Percentiles rank a stretch among this genome's conserved stretches.
Evolutionary conservation across 176 grass and related monocot species (phyloP).

Genomic region (Triticum aestivum): IWGSC_CS_RefSeq_v2.1 NC_057795.1:526783633-526784132

Average conservation of each 20-base stretch:
- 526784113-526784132: not conserved
- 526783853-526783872: no score
- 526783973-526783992: not conserved
- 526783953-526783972: not conserved
- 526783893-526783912: slow-evolving; percentile 22
- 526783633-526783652: no score
- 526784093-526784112: slow-evolving; percentile 52
- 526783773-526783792: not conserved
- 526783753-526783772: not conserved
- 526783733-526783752: not conserved
- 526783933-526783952: slow-evolving; percentile 29
- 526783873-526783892: not conserved
- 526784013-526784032: slow-evolving; percentile 1
- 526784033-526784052: not conserved
- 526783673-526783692: no score
- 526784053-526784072: slow-evolving; percentile 6
- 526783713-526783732: slow-evolving; percentile 11
- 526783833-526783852: not conserved
- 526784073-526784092: slow-evolving; percentile 59
- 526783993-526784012: not conserved
- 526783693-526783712: no score
- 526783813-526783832: slow-evolving; percentile 38
- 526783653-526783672: no score
- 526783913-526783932: slow-evolving; percentile 36
- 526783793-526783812: slow-evolving; percentile 6